Base-by-base conservation (phyloP, 2,329 filamentous ascomycete species). In the Arthroderma uncinatum region DNA sequence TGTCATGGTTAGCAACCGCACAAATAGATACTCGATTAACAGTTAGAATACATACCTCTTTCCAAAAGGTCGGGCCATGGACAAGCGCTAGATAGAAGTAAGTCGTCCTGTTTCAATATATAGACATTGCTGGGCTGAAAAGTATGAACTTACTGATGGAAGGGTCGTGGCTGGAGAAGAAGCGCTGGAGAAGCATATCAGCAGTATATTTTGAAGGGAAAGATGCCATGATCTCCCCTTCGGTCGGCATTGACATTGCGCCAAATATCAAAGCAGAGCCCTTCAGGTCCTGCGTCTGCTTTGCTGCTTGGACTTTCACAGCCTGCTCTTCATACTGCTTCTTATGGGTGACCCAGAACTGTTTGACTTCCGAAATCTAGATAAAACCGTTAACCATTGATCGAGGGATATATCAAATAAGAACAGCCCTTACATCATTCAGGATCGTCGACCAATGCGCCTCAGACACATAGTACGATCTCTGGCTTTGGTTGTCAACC, bases 341-440 rank as follows among this genome's bases (percentile, higher is more conserved):
- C 70, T 93, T 94, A 72, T 96, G 89, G 36, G 80, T 82, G 16
- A 75, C 74, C 66, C 95, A 97, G 73, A 93, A 96, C 64, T 86
- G 91, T 68, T 92, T 95, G 25, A 98, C 92, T 74, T 98, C 93
- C 8, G 88, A 79, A 62, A 98, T 93, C 80, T 86, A 60, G 54
- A 44, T 5, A 9, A 53, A 37, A 44, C 5, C 7, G n/a, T 21
- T 19, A 61, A 25, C n/a, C 21, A 25, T 47, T 53, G 58, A 54
- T 54, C 12, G 14, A 30, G 14, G 25, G 36, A 53, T 16, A 25
- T 28, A 30, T 6, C 30, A 55, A 12, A 28, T 14, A 14, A 37
- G 36, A 56, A 37, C 10, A 12, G 56, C 23, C 64, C 77, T 69
- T 65, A 80, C 78, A 70, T 91, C 87, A 63, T 82, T 79, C 56